phyloP scores from a whole-genome alignment of 2,329 filamentous ascomycete species.

The Monascus ruber region DNA sequence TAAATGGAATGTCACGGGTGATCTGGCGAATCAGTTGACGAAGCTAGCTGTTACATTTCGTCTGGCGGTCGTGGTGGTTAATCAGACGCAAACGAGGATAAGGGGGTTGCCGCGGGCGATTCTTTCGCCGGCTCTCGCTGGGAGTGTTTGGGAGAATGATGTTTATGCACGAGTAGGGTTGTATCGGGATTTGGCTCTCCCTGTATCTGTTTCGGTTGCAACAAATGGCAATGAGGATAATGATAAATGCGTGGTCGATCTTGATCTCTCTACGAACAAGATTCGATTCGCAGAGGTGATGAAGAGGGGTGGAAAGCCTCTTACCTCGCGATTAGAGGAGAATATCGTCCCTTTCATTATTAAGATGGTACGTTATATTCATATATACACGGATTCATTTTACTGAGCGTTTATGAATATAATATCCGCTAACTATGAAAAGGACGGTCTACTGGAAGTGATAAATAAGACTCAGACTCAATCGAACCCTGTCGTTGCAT shows the following conservation, averaged over 20 bases:
- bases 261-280: slow-evolving; percentile 33
- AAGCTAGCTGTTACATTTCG: slow-evolving; percentile 64
- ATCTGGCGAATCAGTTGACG: slow-evolving; percentile 49
- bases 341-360: slow-evolving; percentile 31
- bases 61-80: slow-evolving; percentile 63
- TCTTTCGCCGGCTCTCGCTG: slow-evolving; percentile 63
- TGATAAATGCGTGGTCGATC: slow-evolving; percentile 18
- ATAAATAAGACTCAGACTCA: not conserved
- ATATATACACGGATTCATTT: not conserved
- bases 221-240: too few species aligned
- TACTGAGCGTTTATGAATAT: not conserved
- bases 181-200: slow-evolving; percentile 56
- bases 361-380: slow-evolving; percentile 18
- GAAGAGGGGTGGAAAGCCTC: slow-evolving; percentile 48
- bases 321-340: slow-evolving; percentile 14
- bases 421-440: not conserved
- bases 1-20: slow-evolving; percentile 52
- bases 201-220: too few species aligned
- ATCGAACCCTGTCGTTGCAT: not conserved
- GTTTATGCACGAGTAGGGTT: slow-evolving; percentile 63
- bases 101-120: slow-evolving; percentile 54
- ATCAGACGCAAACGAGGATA: slow-evolving; percentile 74
- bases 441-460: slow-evolving; percentile 3
- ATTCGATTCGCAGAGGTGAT: slow-evolving; percentile 53
- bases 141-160: slow-evolving; percentile 67